Base-by-base conservation (phyloP, 106 monocot species). In the Narthecium ossifragum region DNA sequence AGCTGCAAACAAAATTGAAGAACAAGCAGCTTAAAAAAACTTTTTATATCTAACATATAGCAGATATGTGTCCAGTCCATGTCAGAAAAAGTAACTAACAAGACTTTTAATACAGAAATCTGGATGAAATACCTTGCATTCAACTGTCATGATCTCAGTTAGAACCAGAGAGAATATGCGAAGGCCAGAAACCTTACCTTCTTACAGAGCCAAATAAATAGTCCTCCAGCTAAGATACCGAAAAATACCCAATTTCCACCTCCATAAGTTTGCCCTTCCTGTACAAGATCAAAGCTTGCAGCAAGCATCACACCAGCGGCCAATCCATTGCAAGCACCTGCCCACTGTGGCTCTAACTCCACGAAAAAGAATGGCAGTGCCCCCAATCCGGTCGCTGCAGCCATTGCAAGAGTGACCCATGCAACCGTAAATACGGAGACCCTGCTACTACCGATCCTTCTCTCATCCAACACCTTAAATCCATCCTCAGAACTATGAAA, bases 151-250 rank as follows among this genome's bases (percentile, higher is more conserved):
- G 43, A 43, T 43, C 18, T 43, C 38, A 34, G 8, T 48, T 12
- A 52, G 1, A 13, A 32, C 29, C 14, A 63, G 38, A 31, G 27
- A 1, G 2, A 36, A 36, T n/a, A n/a, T n/a, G n/a, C n/a, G n/a
- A n/a, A n/a, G n/a, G n/a, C n/a, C n/a, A n/a, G n/a, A n/a, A n/a
- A n/a, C n/a, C n/a, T 33, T 80, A 98, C 96, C 86, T 86, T 84
- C 73, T 98, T 98, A 60, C 96, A 98, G n/a, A 98, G 71, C 83
- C 75, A 87, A 69, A 96, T 98, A 57, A 98, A 98, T 59, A 98
- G 53, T 8, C 84, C 96, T 34, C 96, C 96, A 11, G 61, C 29
- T 38, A 98, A 70, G 48, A 98, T 81, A 25, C 96, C 96, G 27
- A 98, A 27, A 54, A 87, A 90, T 50, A 90, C 90, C 76, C 80